Conservation (phyloP, 2,329 filamentous ascomycete species). For the Aspergillus caelatus region DNA sequence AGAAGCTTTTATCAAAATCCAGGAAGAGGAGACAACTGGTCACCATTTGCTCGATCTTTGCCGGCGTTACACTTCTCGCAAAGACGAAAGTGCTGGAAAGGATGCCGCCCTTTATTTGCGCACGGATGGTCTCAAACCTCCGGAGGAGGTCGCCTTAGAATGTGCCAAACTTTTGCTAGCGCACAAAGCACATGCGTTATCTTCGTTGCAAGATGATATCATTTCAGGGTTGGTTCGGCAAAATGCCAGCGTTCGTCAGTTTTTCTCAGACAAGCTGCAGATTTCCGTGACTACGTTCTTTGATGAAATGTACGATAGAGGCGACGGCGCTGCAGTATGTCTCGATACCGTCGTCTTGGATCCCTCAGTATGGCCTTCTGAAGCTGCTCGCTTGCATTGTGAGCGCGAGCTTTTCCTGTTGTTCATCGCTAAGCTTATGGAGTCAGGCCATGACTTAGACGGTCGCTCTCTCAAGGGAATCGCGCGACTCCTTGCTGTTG, state of each 20-base stretch:
- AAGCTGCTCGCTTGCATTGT: slow-evolving; percentile 46
- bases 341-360: slow-evolving; percentile 51
- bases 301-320: slow-evolving; percentile 52
- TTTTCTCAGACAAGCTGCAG: slow-evolving; percentile 47
- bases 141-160: slow-evolving; percentile 46
- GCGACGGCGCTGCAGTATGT: slow-evolving; percentile 50
- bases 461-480: slow-evolving; percentile 64
- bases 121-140: slow-evolving; percentile 46
- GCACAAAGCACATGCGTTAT: slow-evolving; percentile 38
- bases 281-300: slow-evolving; percentile 51
- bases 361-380: slow-evolving; percentile 48
- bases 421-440: slow-evolving; percentile 85
- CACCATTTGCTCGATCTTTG: slow-evolving; percentile 51
- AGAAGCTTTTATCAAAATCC: slow-evolving; percentile 49
- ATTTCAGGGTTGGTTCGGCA: slow-evolving; percentile 50
- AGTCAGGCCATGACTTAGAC: slow-evolving; percentile 76
- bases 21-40: slow-evolving; percentile 43
- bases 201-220: slow-evolving; percentile 48
- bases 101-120: slow-evolving; percentile 48
- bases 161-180: slow-evolving; percentile 48
- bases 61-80: slow-evolving; percentile 43
- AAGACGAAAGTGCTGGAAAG: slow-evolving; percentile 48
- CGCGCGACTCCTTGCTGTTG: slow-evolving; percentile 59
- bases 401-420: slow-evolving; percentile 59
- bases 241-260: slow-evolving; percentile 45